Conservation (phyloP, 2,329 filamentous ascomycete genomes). For the Fusarium buxicola region DNA sequence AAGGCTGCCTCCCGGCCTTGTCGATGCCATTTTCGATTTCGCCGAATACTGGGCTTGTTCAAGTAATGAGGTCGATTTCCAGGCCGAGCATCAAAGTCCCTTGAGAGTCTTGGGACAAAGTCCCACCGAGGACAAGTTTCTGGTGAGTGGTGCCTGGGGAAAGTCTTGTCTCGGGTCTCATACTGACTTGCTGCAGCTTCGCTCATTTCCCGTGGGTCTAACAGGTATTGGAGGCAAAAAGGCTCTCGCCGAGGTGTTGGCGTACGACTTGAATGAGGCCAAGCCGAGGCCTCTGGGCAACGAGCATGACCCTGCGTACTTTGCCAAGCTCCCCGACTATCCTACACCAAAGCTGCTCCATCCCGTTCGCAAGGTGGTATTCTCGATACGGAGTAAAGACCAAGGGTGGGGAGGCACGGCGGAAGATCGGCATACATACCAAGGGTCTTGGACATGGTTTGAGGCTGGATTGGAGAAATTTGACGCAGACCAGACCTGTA, state of each 20-base stretch:
- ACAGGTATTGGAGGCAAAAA: conserved; percentile 44
- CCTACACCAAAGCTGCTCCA: conserved; percentile 56
- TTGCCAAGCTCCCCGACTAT: conserved; percentile 52
- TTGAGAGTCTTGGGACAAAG: conserved; percentile 43
- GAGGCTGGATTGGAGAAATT: conserved; percentile 70
- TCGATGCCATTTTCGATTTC: conserved; percentile 67
- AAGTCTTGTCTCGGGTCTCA: no score
- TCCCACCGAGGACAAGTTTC: conserved; percentile 48
- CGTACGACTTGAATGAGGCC: conserved; percentile 47
- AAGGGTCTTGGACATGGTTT: conserved; percentile 70
- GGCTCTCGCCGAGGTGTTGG: conserved; percentile 44
- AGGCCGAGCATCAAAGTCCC: conserved; percentile 32
- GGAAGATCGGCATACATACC: conserved; percentile 54
- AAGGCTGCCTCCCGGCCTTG: conserved; percentile 64
- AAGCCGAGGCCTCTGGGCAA: conserved; percentile 43
- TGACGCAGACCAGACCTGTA: conserved; percentile 52
- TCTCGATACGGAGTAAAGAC: conserved; percentile 67
- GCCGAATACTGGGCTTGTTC: conserved; percentile 73
- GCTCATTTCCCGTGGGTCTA: conserved; percentile 54
- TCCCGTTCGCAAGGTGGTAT: conserved; percentile 71
- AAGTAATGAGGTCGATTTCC: conserved; percentile 48
- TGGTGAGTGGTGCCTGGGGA: conserved; percentile 44
- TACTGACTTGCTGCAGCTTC: conserved; percentile 46
- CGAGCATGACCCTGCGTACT: conserved; percentile 47
- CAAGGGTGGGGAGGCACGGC: conserved; percentile 65